phyloP scores from a whole-genome alignment of 1,284 basidiomycete species.

The Xanthoconium separans region DNA sequence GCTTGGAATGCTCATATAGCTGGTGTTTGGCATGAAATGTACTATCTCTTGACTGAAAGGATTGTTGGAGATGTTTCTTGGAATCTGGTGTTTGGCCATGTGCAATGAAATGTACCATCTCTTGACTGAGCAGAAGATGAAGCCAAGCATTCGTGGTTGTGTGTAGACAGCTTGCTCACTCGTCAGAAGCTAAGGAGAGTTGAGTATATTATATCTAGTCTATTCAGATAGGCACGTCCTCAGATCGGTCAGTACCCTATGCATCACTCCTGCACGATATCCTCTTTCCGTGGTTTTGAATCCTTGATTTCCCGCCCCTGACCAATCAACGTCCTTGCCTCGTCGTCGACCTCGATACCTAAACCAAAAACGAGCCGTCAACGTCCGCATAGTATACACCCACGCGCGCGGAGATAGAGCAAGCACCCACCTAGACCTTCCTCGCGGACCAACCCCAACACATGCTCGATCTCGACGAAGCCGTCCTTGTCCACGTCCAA shows the following conservation, averaged over 20 bases:
- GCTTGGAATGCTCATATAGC: too few species aligned
- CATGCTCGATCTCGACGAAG: conserved; percentile 86
- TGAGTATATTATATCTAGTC: conserved; percentile 18
- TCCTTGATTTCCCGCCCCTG: conserved; percentile 75
- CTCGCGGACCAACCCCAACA: conserved; percentile 75
- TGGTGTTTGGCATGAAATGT: too few species aligned
- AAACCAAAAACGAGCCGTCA: neutral
- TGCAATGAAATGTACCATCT: too few species aligned
- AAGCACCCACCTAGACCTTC: conserved; percentile 64
- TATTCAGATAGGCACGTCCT: neutral
- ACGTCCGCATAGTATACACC: neutral
- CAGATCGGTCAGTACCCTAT: neutral
- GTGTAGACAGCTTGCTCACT: too few species aligned
- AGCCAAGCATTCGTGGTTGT: too few species aligned
- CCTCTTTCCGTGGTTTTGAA: conserved; percentile 79
- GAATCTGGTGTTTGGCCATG: too few species aligned
- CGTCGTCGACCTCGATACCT: conserved; percentile 72
- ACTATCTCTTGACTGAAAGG: too few species aligned
- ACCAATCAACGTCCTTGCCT: conserved; percentile 70
- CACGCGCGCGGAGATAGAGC: neutral
- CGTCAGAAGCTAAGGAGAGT: neutral
- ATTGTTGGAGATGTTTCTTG: too few species aligned
- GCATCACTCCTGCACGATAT: conserved; percentile 74
- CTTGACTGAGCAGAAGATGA: too few species aligned
- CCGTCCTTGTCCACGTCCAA: conserved; percentile 97